These are phyloP conservation scores for Euphorbia schlechtendalii DNA, from an alignment of 441 rosid genomes.

Conservation along the genomic window DNA sequence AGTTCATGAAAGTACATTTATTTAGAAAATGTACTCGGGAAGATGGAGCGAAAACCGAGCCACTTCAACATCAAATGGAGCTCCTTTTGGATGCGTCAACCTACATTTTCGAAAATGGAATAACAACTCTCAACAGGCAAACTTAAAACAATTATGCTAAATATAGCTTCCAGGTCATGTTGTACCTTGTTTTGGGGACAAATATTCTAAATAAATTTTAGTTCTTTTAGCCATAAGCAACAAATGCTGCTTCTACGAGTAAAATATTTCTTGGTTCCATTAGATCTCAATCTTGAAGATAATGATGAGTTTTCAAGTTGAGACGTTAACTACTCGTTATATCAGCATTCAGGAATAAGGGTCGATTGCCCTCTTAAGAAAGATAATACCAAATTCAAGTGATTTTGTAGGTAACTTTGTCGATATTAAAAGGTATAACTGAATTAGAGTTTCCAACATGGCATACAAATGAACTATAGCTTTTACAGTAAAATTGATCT, in stretches of 20 bases:
- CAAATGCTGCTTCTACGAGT: neutral
- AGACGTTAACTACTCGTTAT: neutral
- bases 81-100: slow-evolving; percentile 50
- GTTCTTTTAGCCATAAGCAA: neutral
- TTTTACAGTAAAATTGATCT: neutral
- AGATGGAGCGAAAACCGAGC: slow-evolving; percentile 45
- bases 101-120: slow-evolving; percentile 21
- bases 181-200: neutral
- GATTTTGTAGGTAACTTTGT: neutral
- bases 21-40: slow-evolving; percentile 75
- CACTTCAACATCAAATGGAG: slow-evolving; percentile 58
- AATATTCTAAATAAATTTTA: neutral
- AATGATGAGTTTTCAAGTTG: neutral
- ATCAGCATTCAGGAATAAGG: neutral
- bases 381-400: neutral
- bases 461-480: neutral
- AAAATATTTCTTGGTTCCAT: neutral
- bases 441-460: neutral
- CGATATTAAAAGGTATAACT: neutral
- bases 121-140: neutral
- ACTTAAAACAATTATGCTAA: neutral
- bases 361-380: neutral
- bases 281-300: neutral
- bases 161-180: neutral
- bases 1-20: neutral